Base-by-base conservation (phyloP, 371 early-diverging fungal species). In the Choanephora cucurbitarum region DNA sequence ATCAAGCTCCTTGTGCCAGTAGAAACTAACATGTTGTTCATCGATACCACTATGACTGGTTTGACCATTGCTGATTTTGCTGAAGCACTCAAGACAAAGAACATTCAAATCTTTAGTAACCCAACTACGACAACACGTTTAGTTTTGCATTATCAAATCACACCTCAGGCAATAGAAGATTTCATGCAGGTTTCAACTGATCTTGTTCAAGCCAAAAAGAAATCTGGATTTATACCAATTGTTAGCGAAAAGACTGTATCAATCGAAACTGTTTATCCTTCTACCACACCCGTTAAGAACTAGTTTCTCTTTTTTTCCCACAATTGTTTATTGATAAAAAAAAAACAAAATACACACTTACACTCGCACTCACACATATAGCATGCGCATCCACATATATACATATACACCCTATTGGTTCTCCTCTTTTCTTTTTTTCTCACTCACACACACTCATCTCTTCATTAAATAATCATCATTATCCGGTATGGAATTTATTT, bases 21-120 rank as follows among this genome's bases (percentile, higher is more conserved):
- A 3, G 86, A 94, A 5, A 96, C 96, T 18, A 96, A 95, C 69
- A 94, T 96, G 91, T 70, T 96, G 24, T 88, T 90, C 64, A 67
- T 90, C 14, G 88, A 88, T 43, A 71, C 75, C 5, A 53, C 77
- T 2, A 64, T 70, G 2, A 60, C 77, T 3, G 79, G 80, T 28
- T 47, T 85, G 13, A 64, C 66, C 3, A 77, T 82, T 9, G 69
- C 64, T 5, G 80, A 82, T 10, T 57, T 90, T 39, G 70, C 73
- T 5, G 70, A 63, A 5, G 80, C 60, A 5, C 71, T 90, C 15
- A 70, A 58, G 24, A 53, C 70, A 43, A 60, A 72, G 22, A 81
- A 80, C 8, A 79, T 89, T 60, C 69, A 73, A 54, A 80, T 88
- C 40, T 39, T 43, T 39, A 80, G 80, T 2, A 81, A 79, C 13